These are phyloP conservation scores for Brasilioporus rufonigricans DNA, from an alignment of 768 basidiomycete genomes.

Conservation along the genomic window DNA sequence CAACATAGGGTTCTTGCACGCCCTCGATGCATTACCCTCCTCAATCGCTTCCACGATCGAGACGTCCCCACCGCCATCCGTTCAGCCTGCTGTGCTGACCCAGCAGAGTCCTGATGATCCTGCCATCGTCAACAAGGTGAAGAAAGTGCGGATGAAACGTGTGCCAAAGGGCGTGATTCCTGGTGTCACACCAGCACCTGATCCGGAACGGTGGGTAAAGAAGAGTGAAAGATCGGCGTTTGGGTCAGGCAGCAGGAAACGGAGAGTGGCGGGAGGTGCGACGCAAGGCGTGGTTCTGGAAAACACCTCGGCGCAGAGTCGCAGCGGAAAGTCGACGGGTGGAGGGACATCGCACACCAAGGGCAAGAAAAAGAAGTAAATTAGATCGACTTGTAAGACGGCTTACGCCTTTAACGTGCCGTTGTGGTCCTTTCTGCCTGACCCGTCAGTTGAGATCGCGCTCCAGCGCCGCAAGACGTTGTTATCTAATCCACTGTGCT, in stretches of 20 bases:
- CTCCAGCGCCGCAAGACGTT: conserved; percentile 16
- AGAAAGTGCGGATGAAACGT: conserved; percentile 60
- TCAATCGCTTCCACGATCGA: conserved; percentile 55
- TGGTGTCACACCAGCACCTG: conserved; percentile 78
- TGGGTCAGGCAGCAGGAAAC: conserved; percentile 47
- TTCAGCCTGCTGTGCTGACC: conserved; percentile 29
- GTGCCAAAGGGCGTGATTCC: conserved; percentile 74
- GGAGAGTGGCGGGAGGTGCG: conserved; percentile 57
- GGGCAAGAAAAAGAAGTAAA: conserved; percentile 69
- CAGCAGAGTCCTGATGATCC: conserved; percentile 35
- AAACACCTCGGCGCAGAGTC: conserved; percentile 18
- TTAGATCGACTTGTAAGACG: conserved; percentile 26
- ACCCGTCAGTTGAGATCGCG: conserved; percentile 19
- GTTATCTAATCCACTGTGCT: conserved; percentile 30
- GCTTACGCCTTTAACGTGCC: conserved; percentile 10
- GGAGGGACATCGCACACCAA: conserved; percentile 42
- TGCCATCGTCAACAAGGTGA: conserved; percentile 37
- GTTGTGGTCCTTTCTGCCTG: conserved; percentile 24
- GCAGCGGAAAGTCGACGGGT: conserved; percentile 34
- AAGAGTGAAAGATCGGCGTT: conserved; percentile 73
- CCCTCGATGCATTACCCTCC: conserved; percentile 58
- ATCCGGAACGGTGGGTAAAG: conserved; percentile 88
- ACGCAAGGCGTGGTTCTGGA: conserved; percentile 59
- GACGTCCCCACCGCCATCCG: conserved; percentile 56
- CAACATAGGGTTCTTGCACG: conserved; percentile 61